phyloP scores from a whole-genome alignment of 331 rosid species.

The Quercus lobata region DNA sequence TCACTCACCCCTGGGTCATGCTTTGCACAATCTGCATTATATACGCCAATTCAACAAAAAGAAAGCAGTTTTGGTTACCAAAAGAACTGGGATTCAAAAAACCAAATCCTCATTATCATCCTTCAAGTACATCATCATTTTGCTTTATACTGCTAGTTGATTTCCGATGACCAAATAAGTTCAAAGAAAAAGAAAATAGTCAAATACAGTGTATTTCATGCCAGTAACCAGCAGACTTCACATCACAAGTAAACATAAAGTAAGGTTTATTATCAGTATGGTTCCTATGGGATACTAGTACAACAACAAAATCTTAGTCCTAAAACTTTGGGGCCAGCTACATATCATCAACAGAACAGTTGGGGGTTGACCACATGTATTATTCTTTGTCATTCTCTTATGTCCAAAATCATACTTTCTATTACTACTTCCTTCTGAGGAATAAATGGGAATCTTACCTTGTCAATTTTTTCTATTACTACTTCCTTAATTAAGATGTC shows the following conservation, averaged over 20 bases:
- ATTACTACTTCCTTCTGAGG: no score
- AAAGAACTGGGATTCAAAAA: slow-evolving; percentile 4
- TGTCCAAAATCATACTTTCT: no score
- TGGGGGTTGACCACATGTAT: no score
- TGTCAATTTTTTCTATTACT: no score
- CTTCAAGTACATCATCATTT: background rate
- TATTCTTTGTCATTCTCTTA: no score
- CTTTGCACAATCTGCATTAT: slow-evolving; percentile 80
- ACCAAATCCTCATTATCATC: background rate
- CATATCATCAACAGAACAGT: no score
- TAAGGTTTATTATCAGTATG: background rate
- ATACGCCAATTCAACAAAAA: slow-evolving; percentile 9
- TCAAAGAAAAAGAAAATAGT: background rate
- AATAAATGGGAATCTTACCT: no score
- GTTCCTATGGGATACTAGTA: background rate
- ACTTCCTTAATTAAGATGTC: no score
- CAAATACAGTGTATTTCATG: background rate
- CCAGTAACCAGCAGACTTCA: background rate
- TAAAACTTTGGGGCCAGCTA: no score
- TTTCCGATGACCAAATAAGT: background rate
- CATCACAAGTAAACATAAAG: background rate
- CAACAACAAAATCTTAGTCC: no score
- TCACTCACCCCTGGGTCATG: slow-evolving; percentile 75
- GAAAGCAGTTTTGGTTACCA: background rate
- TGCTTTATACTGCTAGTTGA: background rate